Evolutionary conservation across 768 basidiomycete genomes (phyloP).

Genomic region (Lentinula aciculospora): DNA sequence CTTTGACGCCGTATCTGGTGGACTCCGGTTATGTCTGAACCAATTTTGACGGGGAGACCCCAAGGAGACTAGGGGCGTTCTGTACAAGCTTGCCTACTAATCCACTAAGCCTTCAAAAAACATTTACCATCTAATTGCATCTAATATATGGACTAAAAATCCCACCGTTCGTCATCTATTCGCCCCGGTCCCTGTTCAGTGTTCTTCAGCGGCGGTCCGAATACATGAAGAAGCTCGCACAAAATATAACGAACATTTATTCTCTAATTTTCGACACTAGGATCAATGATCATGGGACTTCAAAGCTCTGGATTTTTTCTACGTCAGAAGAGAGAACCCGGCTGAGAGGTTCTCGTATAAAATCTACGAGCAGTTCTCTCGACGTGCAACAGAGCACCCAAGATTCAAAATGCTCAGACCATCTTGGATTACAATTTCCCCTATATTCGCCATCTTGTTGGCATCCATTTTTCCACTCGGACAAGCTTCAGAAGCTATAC

Average conservation of each 20-base stretch:
- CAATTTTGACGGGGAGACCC: no score
- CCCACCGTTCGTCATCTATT: neutral
- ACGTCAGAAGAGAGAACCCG: no score
- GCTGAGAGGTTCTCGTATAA: no score
- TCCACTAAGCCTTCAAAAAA: neutral
- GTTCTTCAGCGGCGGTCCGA: conserved; percentile 2
- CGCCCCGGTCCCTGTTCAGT: neutral
- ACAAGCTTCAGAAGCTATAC: neutral
- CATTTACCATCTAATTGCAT: neutral
- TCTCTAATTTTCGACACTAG: neutral
- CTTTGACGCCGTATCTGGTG: no score
- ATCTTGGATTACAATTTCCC: neutral
- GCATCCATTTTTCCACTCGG: neutral
- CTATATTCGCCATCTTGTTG: neutral
- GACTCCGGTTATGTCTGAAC: no score
- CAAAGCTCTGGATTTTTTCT: neutral
- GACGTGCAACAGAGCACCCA: neutral
- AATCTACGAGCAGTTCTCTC: no score
- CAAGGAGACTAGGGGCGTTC: no score
- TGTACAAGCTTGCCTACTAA: neutral
- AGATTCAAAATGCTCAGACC: neutral
- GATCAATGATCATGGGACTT: neutral
- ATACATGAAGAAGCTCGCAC: neutral
- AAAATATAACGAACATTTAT: neutral
- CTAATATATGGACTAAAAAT: neutral